Evolutionary conservation across 345 rosid species (phyloP), one percentile per base, ranked within the genome.

Genomic region (Rhizophora mangle): DNA sequence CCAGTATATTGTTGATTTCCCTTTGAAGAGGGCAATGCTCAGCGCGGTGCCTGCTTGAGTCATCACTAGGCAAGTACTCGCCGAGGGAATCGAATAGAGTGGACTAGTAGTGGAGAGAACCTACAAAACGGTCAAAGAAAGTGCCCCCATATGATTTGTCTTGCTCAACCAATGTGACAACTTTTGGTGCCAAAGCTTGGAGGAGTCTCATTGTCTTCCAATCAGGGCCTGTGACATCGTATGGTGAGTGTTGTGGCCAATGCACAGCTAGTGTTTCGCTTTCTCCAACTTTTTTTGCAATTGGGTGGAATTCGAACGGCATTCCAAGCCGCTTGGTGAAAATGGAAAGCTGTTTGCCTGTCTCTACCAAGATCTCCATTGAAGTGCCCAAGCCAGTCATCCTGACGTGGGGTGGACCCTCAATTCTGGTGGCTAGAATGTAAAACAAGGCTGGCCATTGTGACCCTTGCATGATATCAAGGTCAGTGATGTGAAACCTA

Each of bases 391-490:
- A 37, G 3, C 86, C 94, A 0, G 94, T 88, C 89, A 86, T 76
- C 47, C 84, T 77, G 5, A 88, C 68, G 11, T 74, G 82, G 0
- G 89, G 94, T 0, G 91, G 83, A 21, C 94, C 94, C 67, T 85
- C 91, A 0, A 66, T 72, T 26, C 94, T 78, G 5, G 87, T 83
- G 18, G 88, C 87, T 0, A 88, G 78, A 80, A 88, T 88, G 77
- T 88, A 91, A 61, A 88, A 86, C 6, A 88, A 65, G 7, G 89
- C 89, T 7, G 94, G 94, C 94, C 94, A 88, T 75, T 86, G 91
- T 46, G 86, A 62, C 19, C 94, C 94, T 69, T 86, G 91, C 90
- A 86, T 86, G 70, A 88, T 82, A 60, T 88, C 89, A 2, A 88
- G 83, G 74, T 88, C 94, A 1, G 86, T 63, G 54, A 88, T 86